These are phyloP conservation scores for Bisporella sp. DNA, from an alignment of 2,329 filamentous ascomycete species.

Conservation along the genomic window DNA sequence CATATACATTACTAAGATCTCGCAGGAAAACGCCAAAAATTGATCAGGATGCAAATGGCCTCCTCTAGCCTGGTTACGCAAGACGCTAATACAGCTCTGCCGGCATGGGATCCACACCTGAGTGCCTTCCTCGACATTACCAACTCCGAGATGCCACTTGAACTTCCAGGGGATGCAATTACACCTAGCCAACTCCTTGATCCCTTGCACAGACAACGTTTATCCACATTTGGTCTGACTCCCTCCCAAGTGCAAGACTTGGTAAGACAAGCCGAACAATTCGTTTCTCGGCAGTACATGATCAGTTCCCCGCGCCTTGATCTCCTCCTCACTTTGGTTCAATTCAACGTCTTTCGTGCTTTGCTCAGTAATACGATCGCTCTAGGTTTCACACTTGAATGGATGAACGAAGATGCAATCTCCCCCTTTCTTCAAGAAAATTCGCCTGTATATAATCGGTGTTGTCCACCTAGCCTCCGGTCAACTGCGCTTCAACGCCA, in stretches of 20 bases:
- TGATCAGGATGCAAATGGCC: background rate
- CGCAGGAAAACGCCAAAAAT: background rate
- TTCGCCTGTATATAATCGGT: background rate
- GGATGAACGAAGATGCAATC: background rate
- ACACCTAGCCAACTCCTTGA: background rate
- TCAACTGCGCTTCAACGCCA: constrained; percentile 26
- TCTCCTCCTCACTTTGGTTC: background rate
- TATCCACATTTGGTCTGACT: too few relatives aligned
- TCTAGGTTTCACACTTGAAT: background rate
- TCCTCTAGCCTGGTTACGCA: background rate
- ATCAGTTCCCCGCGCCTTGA: background rate
- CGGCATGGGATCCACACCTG: background rate
- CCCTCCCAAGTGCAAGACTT: background rate
- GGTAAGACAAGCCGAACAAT: background rate
- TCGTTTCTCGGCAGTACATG: background rate
- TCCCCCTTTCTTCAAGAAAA: background rate
- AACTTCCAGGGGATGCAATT: background rate
- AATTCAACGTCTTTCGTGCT: background rate
- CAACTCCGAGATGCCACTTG: background rate
- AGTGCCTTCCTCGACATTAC: background rate
- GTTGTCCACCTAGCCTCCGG: constrained; percentile 10
- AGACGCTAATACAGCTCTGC: background rate
- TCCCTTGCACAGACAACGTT: background rate
- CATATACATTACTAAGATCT: background rate
- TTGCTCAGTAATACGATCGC: background rate